Percentiles rank a stretch among this genome's conserved stretches.
phyloP scores from a whole-genome alignment of 2,329 filamentous ascomycete genomes.

The Cytospora schulzeri region DNA sequence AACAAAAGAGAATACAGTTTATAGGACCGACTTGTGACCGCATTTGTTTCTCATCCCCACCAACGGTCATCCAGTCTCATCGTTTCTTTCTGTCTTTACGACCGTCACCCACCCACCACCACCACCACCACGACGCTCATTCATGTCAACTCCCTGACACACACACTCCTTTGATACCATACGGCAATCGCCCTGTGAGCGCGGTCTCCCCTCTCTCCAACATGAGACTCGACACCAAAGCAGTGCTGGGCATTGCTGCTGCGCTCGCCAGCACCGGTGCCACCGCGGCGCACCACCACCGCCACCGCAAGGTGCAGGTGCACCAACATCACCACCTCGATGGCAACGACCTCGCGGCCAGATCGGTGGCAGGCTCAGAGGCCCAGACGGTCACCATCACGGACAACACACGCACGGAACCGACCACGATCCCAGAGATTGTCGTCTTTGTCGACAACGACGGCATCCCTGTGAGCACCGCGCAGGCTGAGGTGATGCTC shows the following conservation, averaged over 20 bases:
- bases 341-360: constrained; percentile 16
- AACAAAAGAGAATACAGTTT: neutral
- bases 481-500: constrained; percentile 41
- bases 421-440: constrained; percentile 49
- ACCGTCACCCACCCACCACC: no score
- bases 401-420: constrained; percentile 40
- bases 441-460: constrained; percentile 63
- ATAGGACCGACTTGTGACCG: neutral
- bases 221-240: constrained; percentile 16
- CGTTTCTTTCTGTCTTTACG: neutral
- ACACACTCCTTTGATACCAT: neutral
- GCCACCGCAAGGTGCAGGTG: constrained; percentile 18
- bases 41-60: neutral
- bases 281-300: constrained; percentile 23
- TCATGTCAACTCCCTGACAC: neutral
- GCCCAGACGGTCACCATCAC: constrained; percentile 38
- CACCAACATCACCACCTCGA: constrained; percentile 14
- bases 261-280: constrained; percentile 11
- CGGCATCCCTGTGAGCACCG: constrained; percentile 53
- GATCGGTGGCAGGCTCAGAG: constrained; percentile 2
- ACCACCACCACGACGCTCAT: neutral
- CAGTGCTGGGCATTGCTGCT: constrained; percentile 9
- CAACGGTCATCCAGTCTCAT: neutral
- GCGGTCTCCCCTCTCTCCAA: neutral
- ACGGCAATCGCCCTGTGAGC: neutral